Conservation (phyloP, 129 eudicot species). For the Pittosporum tobira region DNA sequence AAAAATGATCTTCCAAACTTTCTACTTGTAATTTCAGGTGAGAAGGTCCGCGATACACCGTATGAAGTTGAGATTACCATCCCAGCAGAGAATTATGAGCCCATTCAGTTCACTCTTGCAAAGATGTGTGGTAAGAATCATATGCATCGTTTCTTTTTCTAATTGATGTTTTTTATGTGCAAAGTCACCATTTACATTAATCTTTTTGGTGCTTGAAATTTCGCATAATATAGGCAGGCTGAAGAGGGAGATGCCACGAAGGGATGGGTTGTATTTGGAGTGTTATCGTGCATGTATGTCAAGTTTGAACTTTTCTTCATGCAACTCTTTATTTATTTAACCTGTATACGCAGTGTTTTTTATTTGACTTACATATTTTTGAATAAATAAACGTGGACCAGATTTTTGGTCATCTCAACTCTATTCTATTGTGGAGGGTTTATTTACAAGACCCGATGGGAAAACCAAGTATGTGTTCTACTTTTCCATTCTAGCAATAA, state of each 20-base stretch:
- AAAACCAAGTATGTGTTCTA: constrained; percentile 54
- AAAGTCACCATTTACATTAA: neutral
- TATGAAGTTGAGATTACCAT: constrained; percentile 71
- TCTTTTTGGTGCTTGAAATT: constrained; percentile 1
- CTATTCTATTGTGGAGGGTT: constrained; percentile 75
- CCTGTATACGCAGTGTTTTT: too few relatives aligned
- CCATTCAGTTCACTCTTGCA: constrained; percentile 65
- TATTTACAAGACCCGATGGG: constrained; percentile 55
- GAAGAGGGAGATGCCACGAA: constrained; percentile 36
- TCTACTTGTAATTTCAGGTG: constrained; percentile 33
- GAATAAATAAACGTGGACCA: constrained; percentile 29
- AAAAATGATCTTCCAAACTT: constrained; percentile 6
- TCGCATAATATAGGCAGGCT: constrained; percentile 45
- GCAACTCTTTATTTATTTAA: constrained; percentile 8
- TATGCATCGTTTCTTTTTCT: neutral
- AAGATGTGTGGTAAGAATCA: constrained; percentile 71
- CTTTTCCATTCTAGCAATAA: neutral
- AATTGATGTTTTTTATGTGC: neutral
- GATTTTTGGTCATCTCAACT: constrained; percentile 52
- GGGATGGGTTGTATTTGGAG: constrained; percentile 90
- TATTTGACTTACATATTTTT: neutral
- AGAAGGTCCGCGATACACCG: constrained; percentile 47
- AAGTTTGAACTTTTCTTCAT: constrained; percentile 9
- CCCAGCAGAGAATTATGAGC: constrained; percentile 61
- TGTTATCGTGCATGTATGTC: constrained; percentile 63